Base-by-base conservation (phyloP, 148 eudicot genomes). In the Rheum nobile region DNA sequence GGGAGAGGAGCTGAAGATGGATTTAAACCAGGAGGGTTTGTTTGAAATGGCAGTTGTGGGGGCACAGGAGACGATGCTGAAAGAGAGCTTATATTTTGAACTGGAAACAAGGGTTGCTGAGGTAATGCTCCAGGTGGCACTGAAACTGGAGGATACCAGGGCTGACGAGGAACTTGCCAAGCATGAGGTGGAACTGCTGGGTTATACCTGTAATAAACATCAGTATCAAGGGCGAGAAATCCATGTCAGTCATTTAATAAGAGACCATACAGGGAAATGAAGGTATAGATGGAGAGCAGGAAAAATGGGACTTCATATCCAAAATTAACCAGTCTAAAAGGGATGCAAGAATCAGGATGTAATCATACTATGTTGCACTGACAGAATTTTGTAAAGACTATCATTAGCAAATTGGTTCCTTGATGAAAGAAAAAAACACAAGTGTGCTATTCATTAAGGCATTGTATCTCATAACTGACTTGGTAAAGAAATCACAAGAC, bases 81-180 rank as follows among this genome's bases (percentile, higher is more conserved):
- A 70, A 86, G 85, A 39, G 88, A 88, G 76, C 83, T 74, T 38
- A 84, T 72, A 76, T 79, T 82, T 75, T 92, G 99, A 41, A 95
- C 89, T 65, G 99, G 99, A 79, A 95, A 95, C 68, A 92, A 81
- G 47, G 99, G 99, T 79, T 90, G 96, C 72, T 85, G 96, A 48
- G 87, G 85, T 71, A 88, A 87, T 74, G 86, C 79, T 75, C 86
- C 82, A 43, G 85, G 86, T 70, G 97, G 88, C 71, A 83, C 80
- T 43, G 96, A 88, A 48, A 80, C 88, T 77, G 78, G 83, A 21
- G 81, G 91, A 74, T 83, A 91, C 98, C 97, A 91, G 32, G 87
- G 88, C 54, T 88, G 97, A 48, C 92, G 98, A 79, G 97, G 89
- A 75, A 79, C 84, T 72, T 84, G 85, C 98, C 98, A 95, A 71